A percentile compares a stretch with the other conserved stretches of the same genome.
Evolutionary conservation across 2,329 filamentous ascomycete genomes (phyloP).

Genomic region (Aureobasidium sp.): DNA sequence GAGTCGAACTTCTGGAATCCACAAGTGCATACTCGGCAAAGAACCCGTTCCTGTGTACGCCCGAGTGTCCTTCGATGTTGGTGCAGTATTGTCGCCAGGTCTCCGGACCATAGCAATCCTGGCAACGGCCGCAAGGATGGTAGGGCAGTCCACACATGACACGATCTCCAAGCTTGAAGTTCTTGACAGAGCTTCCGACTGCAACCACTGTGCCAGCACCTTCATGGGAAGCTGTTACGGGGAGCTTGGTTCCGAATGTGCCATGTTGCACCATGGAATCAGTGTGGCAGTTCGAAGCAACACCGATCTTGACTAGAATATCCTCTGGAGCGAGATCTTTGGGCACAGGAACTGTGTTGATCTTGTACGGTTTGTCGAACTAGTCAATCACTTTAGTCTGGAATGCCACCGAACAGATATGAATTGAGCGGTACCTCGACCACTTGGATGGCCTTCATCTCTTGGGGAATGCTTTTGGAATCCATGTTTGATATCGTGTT

Average conservation of each 20-base stretch:
- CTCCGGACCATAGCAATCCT: slow-evolving; percentile 43
- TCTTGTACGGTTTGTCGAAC: slow-evolving; percentile 47
- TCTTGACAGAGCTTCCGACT: slow-evolving; percentile 31
- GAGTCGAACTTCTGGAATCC: slow-evolving; percentile 39
- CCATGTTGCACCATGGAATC: slow-evolving; percentile 48
- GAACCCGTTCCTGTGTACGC: slow-evolving; percentile 44
- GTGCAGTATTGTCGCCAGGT: slow-evolving; percentile 46
- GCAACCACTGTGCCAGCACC: slow-evolving; percentile 47
- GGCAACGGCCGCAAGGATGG: slow-evolving; percentile 45
- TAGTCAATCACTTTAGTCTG: slow-evolving; percentile 16
- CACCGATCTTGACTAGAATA: slow-evolving; percentile 52
- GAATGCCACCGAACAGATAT: background rate
- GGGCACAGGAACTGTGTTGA: slow-evolving; percentile 43
- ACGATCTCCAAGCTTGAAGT: slow-evolving; percentile 42
- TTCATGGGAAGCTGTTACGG: slow-evolving; percentile 49
- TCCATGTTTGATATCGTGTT: slow-evolving; percentile 11
- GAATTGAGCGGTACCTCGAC: slow-evolving; percentile 30
- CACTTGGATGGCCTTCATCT: slow-evolving; percentile 41
- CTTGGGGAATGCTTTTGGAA: slow-evolving; percentile 28
- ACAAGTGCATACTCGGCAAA: slow-evolving; percentile 49
- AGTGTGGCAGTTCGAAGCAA: slow-evolving; percentile 55
- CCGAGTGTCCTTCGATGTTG: slow-evolving; percentile 36
- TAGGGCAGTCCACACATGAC: slow-evolving; percentile 49
- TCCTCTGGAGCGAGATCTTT: slow-evolving; percentile 39
- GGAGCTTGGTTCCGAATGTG: slow-evolving; percentile 39